Base-by-base conservation (phyloP, 2,329 filamentous ascomycete species). In the Lasiodiplodia hormozganensis region DNA sequence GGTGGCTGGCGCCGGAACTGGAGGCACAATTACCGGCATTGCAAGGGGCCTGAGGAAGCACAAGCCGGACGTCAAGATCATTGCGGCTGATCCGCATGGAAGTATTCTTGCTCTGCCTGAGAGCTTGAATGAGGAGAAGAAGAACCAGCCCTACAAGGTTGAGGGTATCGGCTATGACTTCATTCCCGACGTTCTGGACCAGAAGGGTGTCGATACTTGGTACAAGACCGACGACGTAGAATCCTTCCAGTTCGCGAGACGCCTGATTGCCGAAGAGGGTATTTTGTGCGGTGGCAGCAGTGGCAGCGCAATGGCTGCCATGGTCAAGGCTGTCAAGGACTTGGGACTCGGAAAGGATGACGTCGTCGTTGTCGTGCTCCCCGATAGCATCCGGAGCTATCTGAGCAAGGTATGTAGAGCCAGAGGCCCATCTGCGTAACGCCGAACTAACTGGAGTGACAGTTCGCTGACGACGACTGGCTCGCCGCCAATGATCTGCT, bases 151-250 rank as follows among this genome's bases (percentile, higher is more conserved):
- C 1, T 99, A 99, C 85, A 98, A 99, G 84, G 96, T 99, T 0
- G 96, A 99, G 83, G 96, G 96, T 53, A 99, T 99, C 75, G 96
- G 96, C 23, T 99, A 99, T 79, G 96, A 99, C 80, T 99, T 99
- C 79, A 92, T 99, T 69, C 96, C 96, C 7, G 93, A 98, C 28
- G 96, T 99, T 5, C 85, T 99, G 67, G 90, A 96, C 72, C 93
- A 91, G 76, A 81, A 89, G 34, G 79, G 87, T 5, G 92, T 99
- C 36, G 92, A 97, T 80, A 92, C 91, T 77, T 99, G 96, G 96
- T 98, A 97, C 85, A 99, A 99, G 88, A 99, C 96, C 3, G 92
- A 95, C 70, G 96, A 99, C 77, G 87, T 88, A 70, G 92, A 97
- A 78, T 94, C 94, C 2, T 99, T 99, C 82, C 86, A 89, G 78